phyloP scores from a whole-genome alignment of 768 basidiomycete species.

The Mycena rebaudengoi region DNA sequence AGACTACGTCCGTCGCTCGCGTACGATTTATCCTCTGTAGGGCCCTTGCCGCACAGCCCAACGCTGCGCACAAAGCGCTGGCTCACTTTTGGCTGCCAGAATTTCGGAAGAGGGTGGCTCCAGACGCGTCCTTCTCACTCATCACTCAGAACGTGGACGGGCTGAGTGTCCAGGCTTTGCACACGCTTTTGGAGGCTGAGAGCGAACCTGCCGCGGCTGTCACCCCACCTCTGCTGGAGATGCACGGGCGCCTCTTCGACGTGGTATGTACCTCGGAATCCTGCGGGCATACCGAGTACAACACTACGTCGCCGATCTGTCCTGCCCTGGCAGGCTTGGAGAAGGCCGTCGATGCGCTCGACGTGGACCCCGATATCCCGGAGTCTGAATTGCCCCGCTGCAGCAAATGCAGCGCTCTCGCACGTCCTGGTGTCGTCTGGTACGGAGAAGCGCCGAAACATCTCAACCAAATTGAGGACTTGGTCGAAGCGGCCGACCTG shows the following conservation, averaged over 20 bases:
- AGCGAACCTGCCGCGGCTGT: slow-evolving; percentile 6
- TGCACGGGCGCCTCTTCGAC: slow-evolving; percentile 55
- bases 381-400: slow-evolving; percentile 40
- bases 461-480: slow-evolving; percentile 36
- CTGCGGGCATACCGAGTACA: slow-evolving; percentile 36
- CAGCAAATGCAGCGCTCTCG: slow-evolving; percentile 37
- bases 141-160: slow-evolving; percentile 56
- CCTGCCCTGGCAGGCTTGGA: too few species aligned
- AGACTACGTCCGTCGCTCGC: not conserved
- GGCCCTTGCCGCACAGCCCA: slow-evolving; percentile 44
- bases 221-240: slow-evolving; percentile 51
- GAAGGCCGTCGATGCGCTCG: slow-evolving; percentile 34
- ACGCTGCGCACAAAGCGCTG: slow-evolving; percentile 49
- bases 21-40: slow-evolving; percentile 12
- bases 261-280: slow-evolving; percentile 46
- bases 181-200: slow-evolving; percentile 25
- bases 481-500: slow-evolving; percentile 41
- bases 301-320: slow-evolving; percentile 25
- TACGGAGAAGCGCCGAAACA: slow-evolving; percentile 45
- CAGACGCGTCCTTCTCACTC: slow-evolving; percentile 31
- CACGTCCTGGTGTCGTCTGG: slow-evolving; percentile 51
- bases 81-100: slow-evolving; percentile 43
- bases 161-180: slow-evolving; percentile 42
- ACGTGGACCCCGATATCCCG: slow-evolving; percentile 26
- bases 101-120: slow-evolving; percentile 35